Evolutionary conservation across 257 asterid genomes (phyloP), one percentile per base, ranked within the genome.

Genomic region (Solanum microdontum): DNA sequence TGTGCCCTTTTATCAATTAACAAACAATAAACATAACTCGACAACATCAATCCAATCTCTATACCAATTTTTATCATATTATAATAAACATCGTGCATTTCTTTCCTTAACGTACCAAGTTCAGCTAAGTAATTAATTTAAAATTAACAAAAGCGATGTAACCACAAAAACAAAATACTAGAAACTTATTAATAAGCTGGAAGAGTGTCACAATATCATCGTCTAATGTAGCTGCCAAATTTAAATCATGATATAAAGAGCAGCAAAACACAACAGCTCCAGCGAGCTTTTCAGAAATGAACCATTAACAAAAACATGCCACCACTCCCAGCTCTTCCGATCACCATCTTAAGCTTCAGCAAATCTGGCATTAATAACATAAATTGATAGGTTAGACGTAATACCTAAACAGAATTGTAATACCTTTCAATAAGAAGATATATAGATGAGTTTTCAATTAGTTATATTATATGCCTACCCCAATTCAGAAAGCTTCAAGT

Each of bases 401-500:
- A 32, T 23, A 19, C 84, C 17, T 0, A 19, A 83, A 21, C 11
- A 6, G 62, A 79, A 79, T 11, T 75, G 83, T 37, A 37, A 9
- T 8, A 23, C 7, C 43, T 72, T 33, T 72, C 55, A n/a, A n/a
- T 1, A 15, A 83, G 19, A 39, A 26, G 36, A 77, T 45, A 11
- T 12, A 39, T 12, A 13, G 21, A 40, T 5, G 4, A 79, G 66
- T 28, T 80, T 28, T 45, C 37, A 10, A 9, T 26, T 14, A 80
- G n/a, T 4, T 2, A 45, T 4, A 40, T 40, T 40, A 40, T n/a
- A 62, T 74, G 62, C 89, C 89, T 91, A 95, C 98, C 98, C 98
- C 90, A 96, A 88, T 87, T 96, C 98, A 48, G 96, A 94, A 36
- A 96, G 98, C 88, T 93, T 94, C 94, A 73, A 19, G 88, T 96